Percentiles rank a stretch among this genome's conserved stretches.
phyloP scores from a whole-genome alignment of 441 rosid species.

The Cnidoscolus chayamansa region DNA sequence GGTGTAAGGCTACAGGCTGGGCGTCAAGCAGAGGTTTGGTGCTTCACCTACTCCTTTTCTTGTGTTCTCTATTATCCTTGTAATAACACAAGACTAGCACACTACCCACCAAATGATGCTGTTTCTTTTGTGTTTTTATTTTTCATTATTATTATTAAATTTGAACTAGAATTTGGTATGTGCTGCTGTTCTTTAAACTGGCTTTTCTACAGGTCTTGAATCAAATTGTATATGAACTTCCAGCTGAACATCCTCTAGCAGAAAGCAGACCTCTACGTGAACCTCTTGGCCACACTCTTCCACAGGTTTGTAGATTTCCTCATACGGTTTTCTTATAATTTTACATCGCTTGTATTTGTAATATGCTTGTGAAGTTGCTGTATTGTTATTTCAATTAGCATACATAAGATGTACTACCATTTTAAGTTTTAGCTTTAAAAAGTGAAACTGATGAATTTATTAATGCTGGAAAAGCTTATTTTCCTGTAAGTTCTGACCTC shows the following conservation, averaged over 20 bases:
- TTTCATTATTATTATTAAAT: no score
- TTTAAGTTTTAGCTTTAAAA: not conserved
- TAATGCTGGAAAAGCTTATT: not conserved
- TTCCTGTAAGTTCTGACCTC: not conserved
- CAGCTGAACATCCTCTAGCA: constrained; percentile 90
- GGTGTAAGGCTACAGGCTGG: constrained; percentile 97
- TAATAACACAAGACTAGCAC: not conserved
- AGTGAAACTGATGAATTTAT: not conserved
- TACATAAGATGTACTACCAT: not conserved
- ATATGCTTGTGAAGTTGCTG: not conserved
- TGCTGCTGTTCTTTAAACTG: constrained; percentile 8
- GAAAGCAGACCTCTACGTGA: constrained; percentile 82
- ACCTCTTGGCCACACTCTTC: constrained; percentile 64
- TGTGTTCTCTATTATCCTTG: constrained; percentile 11
- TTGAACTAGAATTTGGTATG: not conserved
- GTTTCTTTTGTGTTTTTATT: constrained; percentile 12
- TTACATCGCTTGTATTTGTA: no score
- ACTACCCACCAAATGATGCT: not conserved
- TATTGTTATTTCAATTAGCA: not conserved
- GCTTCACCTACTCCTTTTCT: constrained; percentile 22
- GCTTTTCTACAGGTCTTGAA: constrained; percentile 63
- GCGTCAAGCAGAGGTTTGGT: constrained; percentile 89
- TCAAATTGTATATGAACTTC: constrained; percentile 94
- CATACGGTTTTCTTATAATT: not conserved
- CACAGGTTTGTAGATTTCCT: constrained; percentile 43